Conservation (phyloP, 257 asterid genomes). For the Thymus quinquecostatus region DNA sequence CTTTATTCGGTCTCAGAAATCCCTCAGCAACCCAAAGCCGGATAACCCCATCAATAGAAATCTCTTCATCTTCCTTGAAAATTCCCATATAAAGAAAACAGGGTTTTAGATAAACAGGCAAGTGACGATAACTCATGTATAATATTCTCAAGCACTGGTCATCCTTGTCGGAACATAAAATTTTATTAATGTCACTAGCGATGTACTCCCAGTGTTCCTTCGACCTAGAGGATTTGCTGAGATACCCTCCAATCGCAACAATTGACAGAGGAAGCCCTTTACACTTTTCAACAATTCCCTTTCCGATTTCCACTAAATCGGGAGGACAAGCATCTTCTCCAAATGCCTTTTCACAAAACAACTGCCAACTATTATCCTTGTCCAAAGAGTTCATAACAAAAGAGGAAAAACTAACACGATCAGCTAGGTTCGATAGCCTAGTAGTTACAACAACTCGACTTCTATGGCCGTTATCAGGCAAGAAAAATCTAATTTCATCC, state of each 20-base stretch:
- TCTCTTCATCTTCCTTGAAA: neutral
- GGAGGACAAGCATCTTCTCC: neutral
- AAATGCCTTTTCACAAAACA: neutral
- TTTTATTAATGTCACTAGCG: neutral
- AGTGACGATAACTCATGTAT: neutral
- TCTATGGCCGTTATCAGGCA: slow-evolving; percentile 9
- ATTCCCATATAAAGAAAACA: slow-evolving; percentile 15
- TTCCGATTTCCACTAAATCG: neutral
- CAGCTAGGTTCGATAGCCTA: neutral
- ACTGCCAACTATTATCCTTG: slow-evolving; percentile 2
- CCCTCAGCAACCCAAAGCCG: neutral
- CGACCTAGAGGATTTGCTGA: neutral
- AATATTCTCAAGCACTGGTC: slow-evolving; percentile 1
- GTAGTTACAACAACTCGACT: slow-evolving; percentile 23
- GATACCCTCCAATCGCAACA: slow-evolving; percentile 20
- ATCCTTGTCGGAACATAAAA: neutral
- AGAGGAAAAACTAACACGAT: neutral
- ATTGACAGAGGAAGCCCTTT: slow-evolving; percentile 23
- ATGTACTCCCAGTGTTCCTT: neutral
- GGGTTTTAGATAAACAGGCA: neutral
- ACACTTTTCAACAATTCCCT: neutral
- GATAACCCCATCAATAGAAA: neutral
- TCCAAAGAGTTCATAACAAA: neutral
- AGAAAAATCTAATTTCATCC: neutral
- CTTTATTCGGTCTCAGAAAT: neutral